Percentiles rank a stretch among this genome's conserved stretches.
Evolutionary conservation across 129 eudicot species (phyloP).

Genomic region (Artemisia tridentata): DNA sequence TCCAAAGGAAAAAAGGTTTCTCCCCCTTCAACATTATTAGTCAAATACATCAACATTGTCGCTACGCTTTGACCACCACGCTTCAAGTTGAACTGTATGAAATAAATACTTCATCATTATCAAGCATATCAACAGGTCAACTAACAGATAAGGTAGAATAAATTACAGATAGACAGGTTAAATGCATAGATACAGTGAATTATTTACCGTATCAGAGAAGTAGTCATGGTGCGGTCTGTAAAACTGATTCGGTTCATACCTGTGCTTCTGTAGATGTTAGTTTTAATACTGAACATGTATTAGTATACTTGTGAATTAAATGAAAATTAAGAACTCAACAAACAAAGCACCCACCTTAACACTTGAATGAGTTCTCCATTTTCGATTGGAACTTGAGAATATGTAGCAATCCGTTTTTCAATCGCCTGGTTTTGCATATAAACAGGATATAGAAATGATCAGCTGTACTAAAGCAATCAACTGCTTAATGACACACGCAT

Average conservation of each 20-base stretch:
- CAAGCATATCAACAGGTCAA: too few relatives aligned
- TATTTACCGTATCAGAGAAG: too few relatives aligned
- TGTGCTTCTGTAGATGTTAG: constrained; percentile 89
- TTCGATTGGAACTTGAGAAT: constrained; percentile 86
- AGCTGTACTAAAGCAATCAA: too few relatives aligned
- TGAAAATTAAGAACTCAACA: constrained; percentile 11
- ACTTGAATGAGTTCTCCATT: constrained; percentile 93
- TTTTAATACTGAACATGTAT: constrained; percentile 41
- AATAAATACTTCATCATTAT: too few relatives aligned
- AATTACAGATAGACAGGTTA: too few relatives aligned
- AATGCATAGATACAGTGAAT: too few relatives aligned
- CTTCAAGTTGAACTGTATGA: constrained; percentile 89
- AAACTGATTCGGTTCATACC: constrained; percentile 86
- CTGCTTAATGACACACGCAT: too few relatives aligned
- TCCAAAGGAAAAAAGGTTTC: constrained; percentile 87
- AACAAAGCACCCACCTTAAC: constrained; percentile 50
- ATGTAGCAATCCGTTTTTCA: constrained; percentile 82
- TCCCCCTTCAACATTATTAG: constrained; percentile 91
- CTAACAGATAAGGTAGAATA: too few relatives aligned
- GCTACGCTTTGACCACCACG: constrained; percentile 95
- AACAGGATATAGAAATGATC: too few relatives aligned
- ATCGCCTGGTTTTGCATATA: too few relatives aligned
- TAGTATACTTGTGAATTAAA: constrained; percentile 29
- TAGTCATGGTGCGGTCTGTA: constrained; percentile 94
- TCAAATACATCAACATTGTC: constrained; percentile 90